Base-by-base conservation (phyloP, 2,329 filamentous ascomycete genomes). In the Periconia digitata region DNA sequence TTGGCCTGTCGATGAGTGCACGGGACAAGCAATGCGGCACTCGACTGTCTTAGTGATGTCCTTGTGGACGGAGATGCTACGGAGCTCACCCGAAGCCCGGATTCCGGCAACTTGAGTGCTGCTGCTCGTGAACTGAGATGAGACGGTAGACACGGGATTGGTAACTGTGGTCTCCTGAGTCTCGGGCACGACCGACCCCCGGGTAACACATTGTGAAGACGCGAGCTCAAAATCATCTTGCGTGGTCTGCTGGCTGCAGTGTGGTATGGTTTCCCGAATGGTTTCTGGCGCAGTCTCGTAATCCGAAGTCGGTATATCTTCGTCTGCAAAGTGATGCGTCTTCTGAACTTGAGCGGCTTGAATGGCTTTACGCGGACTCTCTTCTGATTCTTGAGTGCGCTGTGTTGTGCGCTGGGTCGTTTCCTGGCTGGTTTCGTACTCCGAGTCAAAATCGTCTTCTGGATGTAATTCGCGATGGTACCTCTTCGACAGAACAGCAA, bases 351-450 rank as follows among this genome's bases (percentile, higher is more conserved):
- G 47, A 8, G 47, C 55, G 29, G 56, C 57, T 8, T 42, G 48
- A 2, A 53, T 40, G 0, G 37, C 44, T n/a, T 43, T 17, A 21
- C 37, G 44, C n/a, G 27, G 27, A 10, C 10, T 13, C 4, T 32
- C 8, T 13, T n/a, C 15, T 13, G 40, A 48, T 12, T 36, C 39
- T 27, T 37, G 51, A 1, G 39, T 58, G 7, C 47, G 53, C 13
- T 51, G 58, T 2, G 55, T 63, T 1, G 47, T 58, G 6, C 44
- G 44, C 17, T 62, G 57, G 1, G 52, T 60, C 1, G 56, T 59
- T 36, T 56, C 53, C 36, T 64, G 60, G 6, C 60, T 62, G 5
- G 59, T 65, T 7, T 53, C 49, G 21, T 60, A 54, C n/a, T 58
- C 58, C 7, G 53, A 56, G 7, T 24, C 16, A 46, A 47, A 2